phyloP scores from a whole-genome alignment of 768 basidiomycete genomes.

The Macrolepiota fuliginosa region DNA sequence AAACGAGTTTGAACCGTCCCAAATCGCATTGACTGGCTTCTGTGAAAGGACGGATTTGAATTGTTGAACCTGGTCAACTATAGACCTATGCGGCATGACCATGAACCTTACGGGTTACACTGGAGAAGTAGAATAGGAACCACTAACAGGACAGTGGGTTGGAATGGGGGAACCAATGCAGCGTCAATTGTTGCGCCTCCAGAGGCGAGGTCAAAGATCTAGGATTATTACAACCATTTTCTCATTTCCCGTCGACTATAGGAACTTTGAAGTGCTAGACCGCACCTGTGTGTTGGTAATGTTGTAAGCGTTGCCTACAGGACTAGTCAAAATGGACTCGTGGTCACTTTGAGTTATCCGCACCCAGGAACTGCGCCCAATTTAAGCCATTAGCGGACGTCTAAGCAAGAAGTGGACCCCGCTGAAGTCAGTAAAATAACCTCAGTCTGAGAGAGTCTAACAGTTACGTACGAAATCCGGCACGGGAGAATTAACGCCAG shows the following conservation, averaged over 20 bases:
- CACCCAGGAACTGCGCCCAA: constrained; percentile 57
- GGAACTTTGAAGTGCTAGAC: neutral
- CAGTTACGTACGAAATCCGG: constrained; percentile 46
- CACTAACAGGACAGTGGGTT: constrained; percentile 41
- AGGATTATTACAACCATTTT: neutral
- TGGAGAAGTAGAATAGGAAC: neutral
- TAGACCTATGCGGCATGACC: constrained; percentile 28
- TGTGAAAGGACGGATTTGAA: constrained; percentile 43
- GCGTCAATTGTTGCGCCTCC: constrained; percentile 61
- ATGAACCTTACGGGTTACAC: neutral
- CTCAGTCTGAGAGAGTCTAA: neutral
- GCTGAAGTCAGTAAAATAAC: neutral
- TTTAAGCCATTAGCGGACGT: constrained; percentile 62
- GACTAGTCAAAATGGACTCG: neutral
- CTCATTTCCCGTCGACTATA: neutral
- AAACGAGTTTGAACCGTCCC: constrained; percentile 50
- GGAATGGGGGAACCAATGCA: constrained; percentile 47
- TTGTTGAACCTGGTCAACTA: constrained; percentile 56
- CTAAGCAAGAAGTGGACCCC: constrained; percentile 22
- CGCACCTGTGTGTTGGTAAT: constrained; percentile 48
- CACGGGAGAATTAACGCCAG: constrained; percentile 47
- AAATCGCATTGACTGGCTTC: constrained; percentile 43
- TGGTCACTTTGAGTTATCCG: constrained; percentile 11
- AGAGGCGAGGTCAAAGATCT: constrained; percentile 51
- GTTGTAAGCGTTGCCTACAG: constrained; percentile 50